Percentiles rank a stretch among this genome's conserved stretches.
These are phyloP conservation scores for Fusarium compactum DNA, from an alignment of 2,329 filamentous ascomycete genomes.

Conservation along the genomic window DNA sequence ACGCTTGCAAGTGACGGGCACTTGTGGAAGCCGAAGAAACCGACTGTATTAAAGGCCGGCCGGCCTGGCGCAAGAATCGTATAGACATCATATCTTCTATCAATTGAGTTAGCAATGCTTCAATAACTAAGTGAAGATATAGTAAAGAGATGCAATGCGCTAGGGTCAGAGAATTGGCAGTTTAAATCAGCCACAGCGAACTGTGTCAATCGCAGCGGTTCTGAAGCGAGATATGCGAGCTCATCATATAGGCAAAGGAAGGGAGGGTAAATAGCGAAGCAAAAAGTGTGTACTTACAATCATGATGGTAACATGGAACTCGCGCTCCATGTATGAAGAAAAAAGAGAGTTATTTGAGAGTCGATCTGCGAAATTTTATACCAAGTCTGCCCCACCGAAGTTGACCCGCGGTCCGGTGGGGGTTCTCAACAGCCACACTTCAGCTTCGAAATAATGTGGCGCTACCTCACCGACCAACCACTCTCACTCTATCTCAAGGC, in stretches of 20 bases:
- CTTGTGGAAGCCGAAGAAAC: slow-evolving; percentile 21
- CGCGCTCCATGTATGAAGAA: slow-evolving; percentile 46
- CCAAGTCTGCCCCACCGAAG: slow-evolving; percentile 21
- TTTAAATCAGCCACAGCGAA: slow-evolving; percentile 59
- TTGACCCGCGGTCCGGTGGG: slow-evolving; percentile 35
- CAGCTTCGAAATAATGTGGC: slow-evolving; percentile 34
- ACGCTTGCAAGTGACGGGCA: slow-evolving; percentile 24
- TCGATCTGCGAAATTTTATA: slow-evolving; percentile 41
- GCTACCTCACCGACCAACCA: slow-evolving; percentile 41
- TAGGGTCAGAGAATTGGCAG: slow-evolving; percentile 55
- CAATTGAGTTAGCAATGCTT: slow-evolving; percentile 37
- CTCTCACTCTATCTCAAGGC: slow-evolving; percentile 43
- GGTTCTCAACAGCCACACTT: slow-evolving; percentile 3
- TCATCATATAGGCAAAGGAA: slow-evolving; percentile 54
- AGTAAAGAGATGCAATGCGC: slow-evolving; percentile 23
- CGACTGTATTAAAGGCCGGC: slow-evolving; percentile 46
- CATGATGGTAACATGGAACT: slow-evolving; percentile 53
- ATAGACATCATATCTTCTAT: slow-evolving; percentile 54
- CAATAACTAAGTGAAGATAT: slow-evolving; percentile 14
- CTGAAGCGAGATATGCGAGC: slow-evolving; percentile 59
- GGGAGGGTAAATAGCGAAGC: background rate
- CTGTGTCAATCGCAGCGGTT: slow-evolving; percentile 65
- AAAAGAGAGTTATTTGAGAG: slow-evolving; percentile 20
- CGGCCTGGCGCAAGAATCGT: slow-evolving; percentile 54
- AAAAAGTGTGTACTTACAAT: slow-evolving; percentile 51